Percentiles rank a stretch among this genome's conserved stretches.
These are phyloP conservation scores for Boletus vinaceobasis DNA, from an alignment of 768 basidiomycete genomes.

Conservation along the genomic window DNA sequence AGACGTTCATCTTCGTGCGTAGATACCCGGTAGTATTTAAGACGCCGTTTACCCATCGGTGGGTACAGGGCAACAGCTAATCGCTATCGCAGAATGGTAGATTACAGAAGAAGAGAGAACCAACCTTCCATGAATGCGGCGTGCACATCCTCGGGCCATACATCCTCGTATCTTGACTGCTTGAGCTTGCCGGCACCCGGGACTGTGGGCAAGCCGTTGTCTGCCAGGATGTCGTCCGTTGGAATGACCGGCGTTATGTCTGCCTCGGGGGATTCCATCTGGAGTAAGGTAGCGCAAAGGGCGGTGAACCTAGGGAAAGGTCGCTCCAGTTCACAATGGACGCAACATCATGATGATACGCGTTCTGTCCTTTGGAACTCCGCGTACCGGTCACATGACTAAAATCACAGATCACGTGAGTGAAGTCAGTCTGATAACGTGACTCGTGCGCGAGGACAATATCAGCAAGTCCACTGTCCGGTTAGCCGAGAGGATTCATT, in stretches of 20 bases:
- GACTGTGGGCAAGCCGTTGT: background rate
- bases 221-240: conserved; percentile 3
- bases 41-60: conserved; percentile 36
- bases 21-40: conserved; percentile 31
- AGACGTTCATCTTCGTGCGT: conserved; percentile 10
- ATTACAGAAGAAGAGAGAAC: background rate
- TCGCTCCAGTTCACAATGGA: background rate
- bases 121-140: conserved; percentile 37
- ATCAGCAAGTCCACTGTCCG: background rate
- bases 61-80: conserved; percentile 31
- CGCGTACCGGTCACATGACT: conserved; percentile 27
- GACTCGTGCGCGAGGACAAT: background rate
- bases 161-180: conserved; percentile 33
- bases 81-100: conserved; percentile 8
- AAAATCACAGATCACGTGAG: conserved; percentile 30
- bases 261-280: conserved; percentile 20
- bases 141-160: conserved; percentile 35
- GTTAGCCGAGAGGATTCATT: background rate
- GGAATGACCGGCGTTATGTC: conserved; percentile 16
- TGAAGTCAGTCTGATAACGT: background rate
- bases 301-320: background rate
- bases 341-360: conserved; percentile 15
- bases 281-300: conserved; percentile 11
- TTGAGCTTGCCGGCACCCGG: conserved; percentile 17
- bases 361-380: conserved; percentile 20